phyloP scores from a whole-genome alignment of 106 monocot genomes.

The Narthecium ossifragum region DNA sequence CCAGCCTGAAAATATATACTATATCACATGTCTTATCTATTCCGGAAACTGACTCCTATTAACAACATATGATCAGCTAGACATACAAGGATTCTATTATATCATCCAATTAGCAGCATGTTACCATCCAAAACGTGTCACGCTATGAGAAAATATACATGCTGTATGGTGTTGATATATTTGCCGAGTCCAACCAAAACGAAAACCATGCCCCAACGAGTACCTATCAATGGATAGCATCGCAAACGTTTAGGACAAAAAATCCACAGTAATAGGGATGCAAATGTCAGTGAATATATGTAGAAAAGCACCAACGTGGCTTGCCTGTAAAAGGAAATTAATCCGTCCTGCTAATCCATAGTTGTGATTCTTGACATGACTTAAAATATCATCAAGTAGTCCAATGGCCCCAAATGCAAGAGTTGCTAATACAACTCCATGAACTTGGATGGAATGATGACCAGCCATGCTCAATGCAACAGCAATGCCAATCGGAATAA shows the following conservation, averaged over 20 bases:
- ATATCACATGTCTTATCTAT: too few species aligned
- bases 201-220: constrained; percentile 64
- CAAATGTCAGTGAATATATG: too few species aligned
- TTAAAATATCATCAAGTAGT: constrained; percentile 58
- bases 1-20: too few species aligned
- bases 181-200: constrained; percentile 59
- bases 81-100: too few species aligned
- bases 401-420: constrained; percentile 62
- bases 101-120: background rate
- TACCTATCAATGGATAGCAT: too few species aligned
- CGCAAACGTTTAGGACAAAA: too few species aligned
- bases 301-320: background rate
- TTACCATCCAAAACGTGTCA: constrained; percentile 29
- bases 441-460: constrained; percentile 32
- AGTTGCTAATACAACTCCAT: constrained; percentile 56
- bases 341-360: constrained; percentile 46
- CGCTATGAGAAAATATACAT: constrained; percentile 61
- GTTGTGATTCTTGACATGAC: constrained; percentile 21
- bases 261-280: too few species aligned
- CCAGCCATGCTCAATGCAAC: constrained; percentile 41
- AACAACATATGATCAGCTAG: too few species aligned
- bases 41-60: too few species aligned
- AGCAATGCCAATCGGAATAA: constrained; percentile 72
- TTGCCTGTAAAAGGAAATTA: constrained; percentile 58
- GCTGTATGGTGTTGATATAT: constrained; percentile 75